Evolutionary conservation across 441 rosid species (phyloP).

Genomic region (Manihot esculenta): DNA sequence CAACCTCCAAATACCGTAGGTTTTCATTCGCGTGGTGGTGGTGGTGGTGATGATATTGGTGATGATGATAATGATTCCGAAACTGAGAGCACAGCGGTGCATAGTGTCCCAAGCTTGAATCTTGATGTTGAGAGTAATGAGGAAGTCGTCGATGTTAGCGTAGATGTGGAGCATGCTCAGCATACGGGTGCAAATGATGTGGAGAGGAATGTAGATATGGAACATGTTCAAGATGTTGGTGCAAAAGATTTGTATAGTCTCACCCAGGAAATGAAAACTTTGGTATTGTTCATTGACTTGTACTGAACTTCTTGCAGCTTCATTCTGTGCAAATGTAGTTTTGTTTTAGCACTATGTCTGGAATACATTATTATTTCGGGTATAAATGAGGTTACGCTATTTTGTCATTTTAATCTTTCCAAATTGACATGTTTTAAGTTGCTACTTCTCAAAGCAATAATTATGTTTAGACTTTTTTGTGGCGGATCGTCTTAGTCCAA

Average conservation of each 20-base stretch:
- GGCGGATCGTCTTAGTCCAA: not conserved
- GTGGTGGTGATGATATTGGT: constrained; percentile 13
- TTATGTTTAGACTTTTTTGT: not conserved
- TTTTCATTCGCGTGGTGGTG: constrained; percentile 30
- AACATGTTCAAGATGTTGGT: constrained; percentile 24
- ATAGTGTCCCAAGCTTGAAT: constrained; percentile 22
- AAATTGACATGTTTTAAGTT: not conserved
- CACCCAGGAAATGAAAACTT: constrained; percentile 44
- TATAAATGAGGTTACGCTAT: not conserved
- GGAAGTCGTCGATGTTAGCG: constrained; percentile 14
- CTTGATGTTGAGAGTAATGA: constrained; percentile 24
- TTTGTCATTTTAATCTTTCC: not conserved
- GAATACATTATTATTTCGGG: not conserved
- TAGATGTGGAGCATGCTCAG: constrained; percentile 23
- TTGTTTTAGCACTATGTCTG: not conserved
- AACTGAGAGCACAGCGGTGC: constrained; percentile 29
- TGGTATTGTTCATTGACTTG: constrained; percentile 42
- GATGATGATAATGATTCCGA: constrained; percentile 39
- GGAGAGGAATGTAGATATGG: constrained; percentile 21
- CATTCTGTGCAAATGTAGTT: not conserved
- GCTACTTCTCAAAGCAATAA: not conserved
- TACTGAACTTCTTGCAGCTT: constrained; percentile 3
- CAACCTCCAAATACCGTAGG: constrained; percentile 37
- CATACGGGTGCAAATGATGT: not conserved
- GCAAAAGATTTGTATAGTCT: constrained; percentile 25